These are phyloP conservation scores for Scytalidium lignicola DNA, from an alignment of 2,329 filamentous ascomycete species.

Conservation along the genomic window DNA sequence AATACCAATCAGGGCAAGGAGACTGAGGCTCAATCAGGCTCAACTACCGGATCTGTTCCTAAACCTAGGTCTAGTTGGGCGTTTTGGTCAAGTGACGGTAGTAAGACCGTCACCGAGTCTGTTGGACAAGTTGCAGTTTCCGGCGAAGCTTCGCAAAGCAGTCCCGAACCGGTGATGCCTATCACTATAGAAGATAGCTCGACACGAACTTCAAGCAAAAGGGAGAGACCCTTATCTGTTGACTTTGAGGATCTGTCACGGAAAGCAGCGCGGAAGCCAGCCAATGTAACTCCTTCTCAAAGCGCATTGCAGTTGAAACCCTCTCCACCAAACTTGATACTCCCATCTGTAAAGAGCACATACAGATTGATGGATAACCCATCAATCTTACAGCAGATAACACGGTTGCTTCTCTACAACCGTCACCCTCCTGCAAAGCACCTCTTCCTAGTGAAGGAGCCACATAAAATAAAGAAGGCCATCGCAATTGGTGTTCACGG, in stretches of 20 bases:
- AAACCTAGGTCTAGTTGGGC: slow-evolving; percentile 67
- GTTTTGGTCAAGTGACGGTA: slow-evolving; percentile 60
- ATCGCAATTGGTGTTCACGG: slow-evolving; percentile 93
- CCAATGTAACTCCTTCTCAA: slow-evolving; percentile 13
- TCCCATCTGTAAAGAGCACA: slow-evolving; percentile 65
- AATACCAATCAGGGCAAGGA: slow-evolving; percentile 12
- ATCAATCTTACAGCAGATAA: slow-evolving; percentile 64
- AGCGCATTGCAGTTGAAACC: slow-evolving; percentile 23
- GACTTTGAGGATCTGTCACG: slow-evolving; percentile 15
- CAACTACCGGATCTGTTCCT: slow-evolving; percentile 22
- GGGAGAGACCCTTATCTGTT: slow-evolving; percentile 16
- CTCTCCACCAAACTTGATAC: slow-evolving; percentile 54
- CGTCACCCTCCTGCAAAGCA: slow-evolving; percentile 59
- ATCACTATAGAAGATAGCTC: slow-evolving; percentile 13
- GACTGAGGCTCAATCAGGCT: slow-evolving; percentile 16
- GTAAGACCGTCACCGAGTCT: slow-evolving; percentile 11
- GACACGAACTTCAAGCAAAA: slow-evolving; percentile 19
- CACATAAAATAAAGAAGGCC: slow-evolving; percentile 73
- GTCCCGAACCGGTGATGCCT: slow-evolving; percentile 28
- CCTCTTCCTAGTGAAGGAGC: slow-evolving; percentile 64
- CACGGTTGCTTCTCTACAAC: slow-evolving; percentile 51
- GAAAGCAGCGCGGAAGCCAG: slow-evolving; percentile 8
- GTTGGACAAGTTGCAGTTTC: slow-evolving; percentile 51
- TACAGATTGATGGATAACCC: slow-evolving; percentile 64
- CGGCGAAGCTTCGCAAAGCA: slow-evolving; percentile 50